Evolutionary conservation across 139 green algal genomes (phyloP).

Genomic region (Ulvella scutata): DNA sequence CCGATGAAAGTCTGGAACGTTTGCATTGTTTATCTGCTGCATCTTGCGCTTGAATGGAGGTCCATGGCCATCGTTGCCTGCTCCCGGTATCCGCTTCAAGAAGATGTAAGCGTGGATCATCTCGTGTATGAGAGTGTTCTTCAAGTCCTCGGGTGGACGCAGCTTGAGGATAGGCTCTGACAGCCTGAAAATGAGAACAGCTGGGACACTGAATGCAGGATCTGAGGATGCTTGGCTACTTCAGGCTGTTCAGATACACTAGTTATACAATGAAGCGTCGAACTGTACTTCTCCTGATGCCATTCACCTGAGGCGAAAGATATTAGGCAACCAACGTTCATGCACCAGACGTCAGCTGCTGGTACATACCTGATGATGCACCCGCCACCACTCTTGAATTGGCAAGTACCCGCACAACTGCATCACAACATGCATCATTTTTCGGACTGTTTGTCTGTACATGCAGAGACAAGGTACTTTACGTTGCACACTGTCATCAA

Average conservation of each 20-base stretch:
- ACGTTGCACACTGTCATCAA: background rate
- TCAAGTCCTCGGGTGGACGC: constrained; percentile 48
- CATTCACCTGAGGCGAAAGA: too few relatives aligned
- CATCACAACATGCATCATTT: background rate
- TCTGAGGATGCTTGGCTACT: too few relatives aligned
- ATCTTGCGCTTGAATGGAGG: constrained; percentile 35
- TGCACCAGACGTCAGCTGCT: too few relatives aligned
- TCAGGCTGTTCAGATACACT: too few relatives aligned
- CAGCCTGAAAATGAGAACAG: too few relatives aligned
- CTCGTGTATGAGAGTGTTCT: constrained; percentile 71
- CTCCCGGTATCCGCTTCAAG: constrained; percentile 29
- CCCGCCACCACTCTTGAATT: constrained; percentile 24
- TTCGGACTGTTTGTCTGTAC: background rate
- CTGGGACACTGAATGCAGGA: too few relatives aligned
- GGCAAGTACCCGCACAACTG: constrained; percentile 45
- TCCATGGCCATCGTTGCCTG: constrained; percentile 38
- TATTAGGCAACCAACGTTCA: too few relatives aligned
- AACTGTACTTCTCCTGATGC: too few relatives aligned
- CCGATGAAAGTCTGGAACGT: constrained; percentile 21
- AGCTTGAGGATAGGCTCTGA: constrained; percentile 59
- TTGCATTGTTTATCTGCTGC: constrained; percentile 36
- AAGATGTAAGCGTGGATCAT: constrained; percentile 72
- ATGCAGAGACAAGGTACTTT: constrained; percentile 4
- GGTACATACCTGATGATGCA: constrained; percentile 50
- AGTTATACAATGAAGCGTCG: too few relatives aligned